phyloP scores from a whole-genome alignment of 768 basidiomycete genomes.

The Boletellus emodensis region DNA sequence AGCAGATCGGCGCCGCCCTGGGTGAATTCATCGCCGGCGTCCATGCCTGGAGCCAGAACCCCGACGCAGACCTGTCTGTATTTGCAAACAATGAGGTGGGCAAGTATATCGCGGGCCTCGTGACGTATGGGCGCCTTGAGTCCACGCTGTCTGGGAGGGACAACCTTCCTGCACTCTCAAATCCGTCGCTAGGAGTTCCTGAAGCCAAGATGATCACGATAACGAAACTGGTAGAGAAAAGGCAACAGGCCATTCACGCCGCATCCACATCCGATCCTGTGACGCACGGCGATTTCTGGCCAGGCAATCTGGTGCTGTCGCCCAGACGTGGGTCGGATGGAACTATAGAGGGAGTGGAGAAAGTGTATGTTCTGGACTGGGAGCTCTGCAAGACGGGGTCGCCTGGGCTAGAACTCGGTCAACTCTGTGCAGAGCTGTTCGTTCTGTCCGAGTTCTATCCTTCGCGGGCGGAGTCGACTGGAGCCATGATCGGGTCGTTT shows the following conservation, averaged over 20 bases:
- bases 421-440: conserved; percentile 60
- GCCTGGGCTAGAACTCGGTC: conserved; percentile 56
- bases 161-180: conserved; percentile 32
- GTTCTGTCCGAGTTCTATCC: conserved; percentile 47
- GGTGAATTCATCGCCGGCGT: conserved; percentile 53
- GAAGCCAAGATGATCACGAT: conserved; percentile 35
- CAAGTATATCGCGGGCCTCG: conserved; percentile 37
- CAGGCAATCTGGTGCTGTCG: conserved; percentile 59
- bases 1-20: conserved; percentile 47
- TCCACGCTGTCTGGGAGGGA: conserved; percentile 34
- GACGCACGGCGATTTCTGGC: conserved; percentile 64
- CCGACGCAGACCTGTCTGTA: conserved; percentile 27
- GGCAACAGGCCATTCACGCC: conserved; percentile 29
- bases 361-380: conserved; percentile 59
- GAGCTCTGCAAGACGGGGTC: conserved; percentile 58
- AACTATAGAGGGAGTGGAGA: conserved; percentile 29
- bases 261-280: conserved; percentile 27
- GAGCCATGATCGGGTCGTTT: conserved; percentile 41
- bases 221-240: conserved; percentile 30
- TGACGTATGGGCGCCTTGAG: conserved; percentile 44
- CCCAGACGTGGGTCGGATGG: conserved; percentile 30
- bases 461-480: conserved; percentile 34
- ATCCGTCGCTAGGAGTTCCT: conserved; percentile 41
- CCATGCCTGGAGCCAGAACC: conserved; percentile 45
- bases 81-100: conserved; percentile 42